These are phyloP conservation scores for Scedosporium apiospermum DNA, from an alignment of 2,329 filamentous ascomycete genomes.

Conservation along the genomic window DNA sequence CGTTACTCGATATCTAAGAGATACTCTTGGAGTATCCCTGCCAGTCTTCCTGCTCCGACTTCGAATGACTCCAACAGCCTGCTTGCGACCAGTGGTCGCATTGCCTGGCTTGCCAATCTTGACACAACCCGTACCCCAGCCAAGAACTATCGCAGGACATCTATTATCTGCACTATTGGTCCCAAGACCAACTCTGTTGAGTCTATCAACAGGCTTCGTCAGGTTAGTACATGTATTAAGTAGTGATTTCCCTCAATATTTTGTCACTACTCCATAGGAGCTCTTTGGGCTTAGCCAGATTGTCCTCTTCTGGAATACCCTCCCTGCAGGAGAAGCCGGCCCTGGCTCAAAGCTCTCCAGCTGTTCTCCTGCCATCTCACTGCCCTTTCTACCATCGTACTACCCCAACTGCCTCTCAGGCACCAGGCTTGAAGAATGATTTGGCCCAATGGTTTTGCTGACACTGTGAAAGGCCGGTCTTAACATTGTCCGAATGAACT, in stretches of 20 bases:
- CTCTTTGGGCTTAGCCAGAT: too few relatives aligned
- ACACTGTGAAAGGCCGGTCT: slow-evolving; percentile 52
- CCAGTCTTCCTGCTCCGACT: neutral
- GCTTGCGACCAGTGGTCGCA: slow-evolving; percentile 18
- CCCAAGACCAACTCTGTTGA: slow-evolving; percentile 98
- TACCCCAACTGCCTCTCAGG: too few relatives aligned
- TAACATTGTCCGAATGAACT: slow-evolving; percentile 99
- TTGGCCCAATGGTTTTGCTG: neutral
- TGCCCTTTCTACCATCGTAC: too few relatives aligned
- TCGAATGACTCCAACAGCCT: slow-evolving; percentile 2
- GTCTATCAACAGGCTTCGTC: slow-evolving; percentile 90
- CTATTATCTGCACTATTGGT: slow-evolving; percentile 98
- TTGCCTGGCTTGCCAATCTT: slow-evolving; percentile 59
- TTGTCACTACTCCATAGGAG: neutral
- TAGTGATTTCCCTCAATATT: neutral
- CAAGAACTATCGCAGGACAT: slow-evolving; percentile 89
- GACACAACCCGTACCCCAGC: slow-evolving; percentile 82
- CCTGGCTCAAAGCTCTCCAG: too few relatives aligned
- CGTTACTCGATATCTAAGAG: slow-evolving; percentile 6
- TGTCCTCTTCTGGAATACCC: too few relatives aligned
- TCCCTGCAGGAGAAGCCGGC: too few relatives aligned
- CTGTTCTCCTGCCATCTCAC: too few relatives aligned
- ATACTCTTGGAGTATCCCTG: slow-evolving; percentile 3
- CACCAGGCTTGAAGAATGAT: too few relatives aligned
- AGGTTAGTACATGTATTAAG: slow-evolving; percentile 16